Base-by-base conservation (phyloP, 768 basidiomycete species). In the Holtermanniella nyarrowii region DNA sequence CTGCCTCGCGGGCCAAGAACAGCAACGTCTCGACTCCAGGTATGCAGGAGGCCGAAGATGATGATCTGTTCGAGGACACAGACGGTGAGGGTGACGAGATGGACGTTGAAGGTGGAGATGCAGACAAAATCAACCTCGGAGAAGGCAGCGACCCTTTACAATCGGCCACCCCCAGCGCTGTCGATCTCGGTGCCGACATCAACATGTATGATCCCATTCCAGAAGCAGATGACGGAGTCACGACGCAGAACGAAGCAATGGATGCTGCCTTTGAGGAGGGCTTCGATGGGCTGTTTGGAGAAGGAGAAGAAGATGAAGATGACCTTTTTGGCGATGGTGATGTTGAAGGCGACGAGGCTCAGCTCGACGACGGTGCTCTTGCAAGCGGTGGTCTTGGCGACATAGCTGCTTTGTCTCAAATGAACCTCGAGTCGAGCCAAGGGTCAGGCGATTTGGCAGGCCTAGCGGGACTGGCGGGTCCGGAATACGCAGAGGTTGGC, bases 21-120 rank as follows among this genome's bases (percentile, higher is more conserved):
- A 57, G 13, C 50, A n/a, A n/a, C 40, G 48, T 24, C 49, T 37
- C 20, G 56, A 43, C 3, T 48, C 43, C n/a, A 45, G 21, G 2
- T 44, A 46, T 16, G 53, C 22, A 21, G 51, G 49, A 57, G 14
- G 55, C 20, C 10, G 44, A 46, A 25, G 44, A 46, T 7, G 44
- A 46, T 10, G 46, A 37, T 13, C 16, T 31, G 21, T 26, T 31
- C n/a, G 46, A 20, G 5, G 46, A 48, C 20, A 16, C 3, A 11
- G 25, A 31, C 7, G 46, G 27, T 13, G 46, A 48, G 21, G 26
- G 11, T 10, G 46, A 37, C 20, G 46, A 31, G 11, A 23, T 21
- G 4, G 22, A 18, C 18, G 27, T 16, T 13, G 46, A 16, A 31
- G 27, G 4, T 23, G 46, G 37, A 18, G 46, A 48, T 3, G 25